Evolutionary conservation across 441 rosid genomes (phyloP).

Genomic region (Populus hybrid): DNA sequence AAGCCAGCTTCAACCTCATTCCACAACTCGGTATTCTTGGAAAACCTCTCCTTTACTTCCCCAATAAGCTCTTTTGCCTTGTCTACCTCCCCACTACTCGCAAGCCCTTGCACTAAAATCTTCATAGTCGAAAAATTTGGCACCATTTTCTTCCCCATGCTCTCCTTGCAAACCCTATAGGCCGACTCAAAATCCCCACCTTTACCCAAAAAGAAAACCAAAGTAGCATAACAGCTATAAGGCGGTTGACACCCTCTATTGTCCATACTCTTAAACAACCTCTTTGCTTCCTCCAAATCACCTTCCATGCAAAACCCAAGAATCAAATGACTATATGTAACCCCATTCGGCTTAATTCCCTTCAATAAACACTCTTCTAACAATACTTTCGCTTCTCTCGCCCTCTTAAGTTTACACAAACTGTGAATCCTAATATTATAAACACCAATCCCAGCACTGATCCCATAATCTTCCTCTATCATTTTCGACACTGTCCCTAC

Average conservation of each 20-base stretch:
- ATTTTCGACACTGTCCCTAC: slow-evolving; percentile 57
- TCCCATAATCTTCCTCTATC: slow-evolving; percentile 52
- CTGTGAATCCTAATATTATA: slow-evolving; percentile 66
- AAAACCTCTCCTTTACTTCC: slow-evolving; percentile 53
- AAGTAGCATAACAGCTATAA: slow-evolving; percentile 48
- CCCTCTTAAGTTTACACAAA: slow-evolving; percentile 55
- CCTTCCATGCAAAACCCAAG: slow-evolving; percentile 70
- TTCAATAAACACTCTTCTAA: slow-evolving; percentile 49
- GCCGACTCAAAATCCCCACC: slow-evolving; percentile 62
- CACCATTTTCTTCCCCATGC: slow-evolving; percentile 69
- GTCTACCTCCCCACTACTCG: slow-evolving; percentile 40
- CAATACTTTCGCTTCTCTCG: slow-evolving; percentile 57
- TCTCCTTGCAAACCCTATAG: slow-evolving; percentile 47
- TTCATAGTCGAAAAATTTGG: slow-evolving; percentile 66
- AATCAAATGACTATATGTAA: slow-evolving; percentile 55
- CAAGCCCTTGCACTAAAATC: slow-evolving; percentile 65
- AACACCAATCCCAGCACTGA: slow-evolving; percentile 35
- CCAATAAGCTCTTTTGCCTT: slow-evolving; percentile 59
- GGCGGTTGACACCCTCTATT: slow-evolving; percentile 46
- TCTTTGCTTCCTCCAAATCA: slow-evolving; percentile 59
- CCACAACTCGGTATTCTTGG: slow-evolving; percentile 53
- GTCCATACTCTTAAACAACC: slow-evolving; percentile 52
- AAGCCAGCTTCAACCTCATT: slow-evolving; percentile 68
- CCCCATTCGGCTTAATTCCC: slow-evolving; percentile 51
- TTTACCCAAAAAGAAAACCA: slow-evolving; percentile 55